phyloP scores from a whole-genome alignment of 2,329 filamentous ascomycete species.

The Hymenoscyphus linearis region DNA sequence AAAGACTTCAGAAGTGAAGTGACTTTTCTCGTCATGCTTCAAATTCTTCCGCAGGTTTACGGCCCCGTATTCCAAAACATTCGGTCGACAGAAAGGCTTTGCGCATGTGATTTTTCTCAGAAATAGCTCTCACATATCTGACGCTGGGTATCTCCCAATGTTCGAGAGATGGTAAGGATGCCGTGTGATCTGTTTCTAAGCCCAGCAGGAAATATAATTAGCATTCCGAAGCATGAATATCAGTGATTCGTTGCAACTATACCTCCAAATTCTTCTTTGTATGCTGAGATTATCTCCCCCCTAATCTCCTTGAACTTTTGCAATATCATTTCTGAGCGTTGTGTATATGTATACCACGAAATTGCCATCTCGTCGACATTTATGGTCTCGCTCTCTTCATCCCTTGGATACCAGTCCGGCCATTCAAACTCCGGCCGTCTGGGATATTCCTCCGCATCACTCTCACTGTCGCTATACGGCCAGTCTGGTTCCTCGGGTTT shows the following conservation, averaged over 20 bases:
- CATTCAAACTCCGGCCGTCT: background rate
- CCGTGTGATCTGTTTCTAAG: background rate
- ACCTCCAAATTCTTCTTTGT: background rate
- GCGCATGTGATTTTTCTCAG: background rate
- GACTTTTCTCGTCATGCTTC: too few species aligned
- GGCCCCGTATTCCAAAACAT: background rate
- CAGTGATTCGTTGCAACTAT: background rate
- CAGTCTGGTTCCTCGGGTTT: background rate
- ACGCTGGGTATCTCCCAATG: background rate
- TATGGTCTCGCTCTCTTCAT: background rate
- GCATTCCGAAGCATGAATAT: background rate
- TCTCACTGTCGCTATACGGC: background rate
- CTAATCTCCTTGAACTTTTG: background rate
- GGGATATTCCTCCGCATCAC: too few species aligned
- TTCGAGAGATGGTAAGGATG: background rate
- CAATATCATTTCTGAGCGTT: background rate
- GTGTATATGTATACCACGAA: background rate
- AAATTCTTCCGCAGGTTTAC: too few species aligned
- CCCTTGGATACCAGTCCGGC: background rate
- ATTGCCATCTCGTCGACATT: background rate
- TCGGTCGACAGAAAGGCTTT: background rate
- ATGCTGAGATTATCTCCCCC: background rate
- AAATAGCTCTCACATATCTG: background rate
- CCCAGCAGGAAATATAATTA: background rate
- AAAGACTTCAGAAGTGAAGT: too few species aligned